Evolutionary conservation across 139 green algal genomes (phyloP).

Genomic region (Picochlorum sp.): DNA sequence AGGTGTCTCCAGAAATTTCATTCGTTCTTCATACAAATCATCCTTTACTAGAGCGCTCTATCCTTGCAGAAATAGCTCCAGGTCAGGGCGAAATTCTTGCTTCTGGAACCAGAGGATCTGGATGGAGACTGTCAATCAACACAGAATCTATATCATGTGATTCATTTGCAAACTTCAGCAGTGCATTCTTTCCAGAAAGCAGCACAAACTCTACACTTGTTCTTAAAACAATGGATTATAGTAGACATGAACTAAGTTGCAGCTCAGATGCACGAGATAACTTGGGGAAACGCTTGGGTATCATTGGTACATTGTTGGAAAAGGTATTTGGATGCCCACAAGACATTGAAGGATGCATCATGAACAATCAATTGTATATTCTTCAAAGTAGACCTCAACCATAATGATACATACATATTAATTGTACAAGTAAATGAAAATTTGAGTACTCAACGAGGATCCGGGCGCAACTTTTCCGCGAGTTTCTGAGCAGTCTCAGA

Average conservation of each 20-base stretch:
- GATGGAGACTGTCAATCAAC: slow-evolving; percentile 77
- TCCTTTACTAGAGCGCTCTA: slow-evolving; percentile 38
- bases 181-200: slow-evolving; percentile 44
- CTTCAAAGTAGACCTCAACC: slow-evolving; percentile 92
- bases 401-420: slow-evolving; percentile 11
- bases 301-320: slow-evolving; percentile 58
- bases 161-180: slow-evolving; percentile 89
- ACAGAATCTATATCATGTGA: slow-evolving; percentile 57
- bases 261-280: slow-evolving; percentile 11
- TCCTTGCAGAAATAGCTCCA: slow-evolving; percentile 76
- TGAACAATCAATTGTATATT: slow-evolving; percentile 60
- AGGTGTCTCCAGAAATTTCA: slow-evolving; percentile 55
- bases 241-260: slow-evolving; percentile 32
- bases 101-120: slow-evolving; percentile 66
- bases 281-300: slow-evolving; percentile 40
- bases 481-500: slow-evolving; percentile 35
- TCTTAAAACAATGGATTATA: slow-evolving; percentile 75
- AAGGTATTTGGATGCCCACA: slow-evolving; percentile 60
- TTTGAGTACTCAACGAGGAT: not conserved
- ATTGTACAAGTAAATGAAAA: slow-evolving; percentile 1
- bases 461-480: slow-evolving; percentile 7
- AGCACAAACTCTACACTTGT: slow-evolving; percentile 14
- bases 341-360: slow-evolving; percentile 88
- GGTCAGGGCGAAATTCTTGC: slow-evolving; percentile 92
- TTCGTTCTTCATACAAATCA: slow-evolving; percentile 86